Evolutionary conservation across 2,329 filamentous ascomycete species (phyloP).

Genomic region (Epichloe glyceriae): DNA sequence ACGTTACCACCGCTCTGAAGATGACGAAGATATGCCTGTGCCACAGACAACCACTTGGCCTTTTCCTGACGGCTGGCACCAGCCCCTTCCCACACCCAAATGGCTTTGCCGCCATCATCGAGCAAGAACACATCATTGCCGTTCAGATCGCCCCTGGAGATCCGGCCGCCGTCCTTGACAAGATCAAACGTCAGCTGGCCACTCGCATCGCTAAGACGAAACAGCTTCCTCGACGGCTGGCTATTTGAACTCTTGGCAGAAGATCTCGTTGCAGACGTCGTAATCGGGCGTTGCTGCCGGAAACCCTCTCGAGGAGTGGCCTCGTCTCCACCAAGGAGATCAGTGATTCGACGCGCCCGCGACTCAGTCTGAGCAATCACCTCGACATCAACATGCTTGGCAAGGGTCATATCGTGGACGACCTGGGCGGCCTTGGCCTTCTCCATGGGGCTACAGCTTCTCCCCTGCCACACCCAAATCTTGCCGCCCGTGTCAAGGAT

Average conservation of each 20-base stretch:
- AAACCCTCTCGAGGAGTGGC: slow-evolving; percentile 27
- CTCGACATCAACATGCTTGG: slow-evolving; percentile 52
- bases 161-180: slow-evolving; percentile 39
- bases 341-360: slow-evolving; percentile 39
- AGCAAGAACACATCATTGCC: slow-evolving; percentile 50
- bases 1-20: slow-evolving; percentile 18
- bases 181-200: slow-evolving; percentile 44
- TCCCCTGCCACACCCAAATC: slow-evolving; percentile 60
- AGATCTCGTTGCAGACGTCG: slow-evolving; percentile 3
- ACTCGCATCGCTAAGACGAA: slow-evolving; percentile 49
- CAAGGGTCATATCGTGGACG: slow-evolving; percentile 49
- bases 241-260: not conserved
- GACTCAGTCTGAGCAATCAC: slow-evolving; percentile 50
- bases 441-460: slow-evolving; percentile 52
- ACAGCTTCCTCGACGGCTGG: slow-evolving; percentile 31
- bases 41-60: slow-evolving; percentile 45
- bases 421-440: slow-evolving; percentile 56
- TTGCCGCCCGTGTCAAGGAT: slow-evolving; percentile 49
- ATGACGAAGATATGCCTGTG: slow-evolving; percentile 40
- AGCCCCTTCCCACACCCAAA: slow-evolving; percentile 56
- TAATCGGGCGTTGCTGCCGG: slow-evolving; percentile 27
- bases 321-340: slow-evolving; percentile 38
- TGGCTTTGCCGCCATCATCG: slow-evolving; percentile 38
- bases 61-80: slow-evolving; percentile 45
- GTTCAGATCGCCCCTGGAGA: slow-evolving; percentile 37